Percentiles rank a stretch among this genome's conserved stretches.
Evolutionary conservation across 371 early-diverging fungal species (phyloP).

Genomic region (Dinochytrium kinnereticum): DNA sequence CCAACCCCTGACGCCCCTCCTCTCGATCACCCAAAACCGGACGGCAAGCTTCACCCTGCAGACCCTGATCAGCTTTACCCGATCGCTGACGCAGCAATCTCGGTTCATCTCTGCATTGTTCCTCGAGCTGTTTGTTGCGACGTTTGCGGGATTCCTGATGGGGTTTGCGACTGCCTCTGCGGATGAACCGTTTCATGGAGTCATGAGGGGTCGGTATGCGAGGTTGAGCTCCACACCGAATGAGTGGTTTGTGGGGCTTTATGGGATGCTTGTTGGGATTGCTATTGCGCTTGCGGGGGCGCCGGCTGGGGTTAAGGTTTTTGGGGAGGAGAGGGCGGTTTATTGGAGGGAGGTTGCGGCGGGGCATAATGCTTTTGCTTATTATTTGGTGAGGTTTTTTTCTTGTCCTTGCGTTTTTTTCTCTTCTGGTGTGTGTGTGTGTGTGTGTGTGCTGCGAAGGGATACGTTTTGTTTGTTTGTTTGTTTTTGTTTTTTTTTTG

Average conservation of each 20-base stretch:
- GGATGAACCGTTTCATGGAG: conserved; percentile 34
- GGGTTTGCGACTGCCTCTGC: conserved; percentile 24
- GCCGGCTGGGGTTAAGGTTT: conserved; percentile 50
- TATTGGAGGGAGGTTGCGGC: conserved; percentile 47
- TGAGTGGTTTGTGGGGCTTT: conserved; percentile 40
- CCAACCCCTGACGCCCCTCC: conserved; percentile 11
- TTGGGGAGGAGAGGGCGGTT: conserved; percentile 49
- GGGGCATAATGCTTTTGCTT: conserved; percentile 43
- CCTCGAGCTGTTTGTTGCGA: conserved; percentile 45
- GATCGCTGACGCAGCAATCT: conserved; percentile 42
- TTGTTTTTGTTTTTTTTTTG: too few relatives aligned
- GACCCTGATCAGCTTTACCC: conserved; percentile 3
- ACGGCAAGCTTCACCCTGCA: conserved; percentile 32
- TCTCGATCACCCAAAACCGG: conserved; percentile 24
- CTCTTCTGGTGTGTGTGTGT: too few relatives aligned
- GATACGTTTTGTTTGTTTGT: too few relatives aligned
- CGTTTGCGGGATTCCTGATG: conserved; percentile 45
- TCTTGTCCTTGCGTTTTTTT: not conserved
- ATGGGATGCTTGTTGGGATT: conserved; percentile 47
- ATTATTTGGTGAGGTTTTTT: conserved; percentile 42
- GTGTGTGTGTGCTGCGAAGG: too few relatives aligned
- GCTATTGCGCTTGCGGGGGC: conserved; percentile 48
- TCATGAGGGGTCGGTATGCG: conserved; percentile 30
- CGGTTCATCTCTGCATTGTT: conserved; percentile 30
- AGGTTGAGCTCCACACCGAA: conserved; percentile 34